Conservation (phyloP, 139 green algal genomes). For the Tetradesmus obliquus region DNA sequence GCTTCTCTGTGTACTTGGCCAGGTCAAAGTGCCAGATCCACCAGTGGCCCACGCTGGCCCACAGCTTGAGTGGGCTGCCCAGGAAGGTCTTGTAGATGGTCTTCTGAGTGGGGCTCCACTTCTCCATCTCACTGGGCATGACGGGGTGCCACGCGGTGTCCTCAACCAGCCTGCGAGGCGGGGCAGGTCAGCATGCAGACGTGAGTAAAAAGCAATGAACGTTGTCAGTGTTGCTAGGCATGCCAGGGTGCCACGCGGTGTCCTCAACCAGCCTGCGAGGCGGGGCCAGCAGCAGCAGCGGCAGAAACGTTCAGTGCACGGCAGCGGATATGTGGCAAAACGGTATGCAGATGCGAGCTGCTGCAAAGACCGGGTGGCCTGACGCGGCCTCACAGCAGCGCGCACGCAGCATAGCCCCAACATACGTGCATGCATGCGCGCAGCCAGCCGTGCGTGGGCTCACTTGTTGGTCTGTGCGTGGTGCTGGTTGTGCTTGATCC, state of each 20-base stretch:
- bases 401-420: no score
- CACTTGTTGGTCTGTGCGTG: conserved; percentile 99
- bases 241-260: background rate
- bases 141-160: conserved; percentile 96
- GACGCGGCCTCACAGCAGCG: no score
- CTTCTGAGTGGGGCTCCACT: conserved; percentile 48
- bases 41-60: conserved; percentile 92
- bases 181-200: background rate
- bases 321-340: no score
- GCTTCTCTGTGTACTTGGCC: conserved; percentile 85
- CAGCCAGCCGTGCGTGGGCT: background rate
- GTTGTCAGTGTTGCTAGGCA: background rate
- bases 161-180: conserved; percentile 83
- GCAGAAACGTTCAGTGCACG: no score
- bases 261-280: no score
- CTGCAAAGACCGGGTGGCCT: no score
- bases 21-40: conserved; percentile 94
- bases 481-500: conserved; percentile 99
- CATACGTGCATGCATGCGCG: background rate
- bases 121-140: conserved; percentile 66
- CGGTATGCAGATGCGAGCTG: no score
- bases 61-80: conserved; percentile 92
- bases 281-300: no score
- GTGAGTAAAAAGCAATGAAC: background rate
- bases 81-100: conserved; percentile 84